Conservation (phyloP, 2,329 filamentous ascomycete species). For the Colletotrichum agaves region DNA sequence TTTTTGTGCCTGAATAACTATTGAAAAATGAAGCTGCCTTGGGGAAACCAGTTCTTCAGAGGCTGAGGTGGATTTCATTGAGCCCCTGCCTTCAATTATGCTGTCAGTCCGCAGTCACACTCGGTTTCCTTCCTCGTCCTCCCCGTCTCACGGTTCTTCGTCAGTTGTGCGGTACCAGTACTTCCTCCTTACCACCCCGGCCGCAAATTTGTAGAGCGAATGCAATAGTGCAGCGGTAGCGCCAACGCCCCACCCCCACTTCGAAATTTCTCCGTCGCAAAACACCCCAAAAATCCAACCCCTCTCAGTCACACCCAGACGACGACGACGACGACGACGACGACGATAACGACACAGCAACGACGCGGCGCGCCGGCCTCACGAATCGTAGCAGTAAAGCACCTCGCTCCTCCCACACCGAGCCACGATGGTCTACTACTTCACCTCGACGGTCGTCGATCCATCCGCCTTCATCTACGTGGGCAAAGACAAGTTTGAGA, state of each 20-base stretch:
- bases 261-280: constrained; percentile 36
- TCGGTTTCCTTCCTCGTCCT: not conserved
- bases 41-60: too few species aligned
- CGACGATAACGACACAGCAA: not conserved
- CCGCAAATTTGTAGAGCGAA: too few species aligned
- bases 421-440: constrained; percentile 88
- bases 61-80: too few species aligned
- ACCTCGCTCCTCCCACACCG: not conserved
- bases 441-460: constrained; percentile 84
- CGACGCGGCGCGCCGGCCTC: not conserved
- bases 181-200: not conserved
- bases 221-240: too few species aligned
- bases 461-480: constrained; percentile 93
- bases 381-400: not conserved
- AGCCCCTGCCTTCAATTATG: too few species aligned
- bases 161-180: not conserved
- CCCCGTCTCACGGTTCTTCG: not conserved
- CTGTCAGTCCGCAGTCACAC: not conserved
- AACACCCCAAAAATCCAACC: not conserved
- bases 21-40: too few species aligned
- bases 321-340: not conserved
- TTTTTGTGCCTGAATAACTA: too few species aligned
- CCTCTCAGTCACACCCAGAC: not conserved
- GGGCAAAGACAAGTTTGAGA: constrained; percentile 99
- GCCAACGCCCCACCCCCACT: constrained; percentile 23